phyloP scores from a whole-genome alignment of 2,329 filamentous ascomycete genomes.

The Mariannaea sp. region DNA sequence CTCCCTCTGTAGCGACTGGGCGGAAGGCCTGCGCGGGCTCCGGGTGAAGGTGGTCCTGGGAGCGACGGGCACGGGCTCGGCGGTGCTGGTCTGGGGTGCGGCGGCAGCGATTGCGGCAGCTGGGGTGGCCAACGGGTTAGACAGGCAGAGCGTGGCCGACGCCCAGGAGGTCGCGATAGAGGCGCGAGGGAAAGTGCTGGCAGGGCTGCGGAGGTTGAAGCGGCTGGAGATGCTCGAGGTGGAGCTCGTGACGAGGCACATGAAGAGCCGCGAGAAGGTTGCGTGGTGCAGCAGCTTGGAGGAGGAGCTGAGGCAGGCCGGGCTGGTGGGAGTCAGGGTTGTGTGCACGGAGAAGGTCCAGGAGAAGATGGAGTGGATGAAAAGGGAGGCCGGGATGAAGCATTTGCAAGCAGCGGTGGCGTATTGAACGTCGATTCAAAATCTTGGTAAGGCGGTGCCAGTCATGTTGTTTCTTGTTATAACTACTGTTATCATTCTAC shows the following conservation, averaged over 20 bases:
- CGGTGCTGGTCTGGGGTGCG: constrained; percentile 19
- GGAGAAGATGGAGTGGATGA: constrained; percentile 36
- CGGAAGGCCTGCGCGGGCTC: constrained; percentile 45
- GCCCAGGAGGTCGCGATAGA: constrained; percentile 24
- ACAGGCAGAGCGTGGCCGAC: constrained; percentile 25
- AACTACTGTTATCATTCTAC: too few species aligned
- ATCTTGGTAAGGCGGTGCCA: constrained; percentile 1
- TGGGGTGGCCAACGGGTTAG: constrained; percentile 29
- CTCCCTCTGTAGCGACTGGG: constrained; percentile 44
- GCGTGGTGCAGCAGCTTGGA: constrained; percentile 44
- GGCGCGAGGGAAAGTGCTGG: constrained; percentile 30
- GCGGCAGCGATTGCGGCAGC: constrained; percentile 27
- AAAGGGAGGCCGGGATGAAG: constrained; percentile 26
- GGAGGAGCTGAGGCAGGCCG: constrained; percentile 32
- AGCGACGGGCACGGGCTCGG: constrained; percentile 9
- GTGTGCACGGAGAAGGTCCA: constrained; percentile 35
- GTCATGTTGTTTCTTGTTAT: too few species aligned
- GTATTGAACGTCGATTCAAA: background rate
- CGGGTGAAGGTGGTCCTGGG: constrained; percentile 46
- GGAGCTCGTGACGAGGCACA: constrained; percentile 43
- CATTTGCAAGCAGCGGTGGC: constrained; percentile 10
- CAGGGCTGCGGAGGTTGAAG: constrained; percentile 40
- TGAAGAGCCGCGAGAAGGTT: constrained; percentile 41
- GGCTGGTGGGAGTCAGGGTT: constrained; percentile 24
- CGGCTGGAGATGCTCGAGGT: constrained; percentile 47